Conservation (phyloP, 495 filamentous ascomycete species). For the Monascus purpureus region DNA sequence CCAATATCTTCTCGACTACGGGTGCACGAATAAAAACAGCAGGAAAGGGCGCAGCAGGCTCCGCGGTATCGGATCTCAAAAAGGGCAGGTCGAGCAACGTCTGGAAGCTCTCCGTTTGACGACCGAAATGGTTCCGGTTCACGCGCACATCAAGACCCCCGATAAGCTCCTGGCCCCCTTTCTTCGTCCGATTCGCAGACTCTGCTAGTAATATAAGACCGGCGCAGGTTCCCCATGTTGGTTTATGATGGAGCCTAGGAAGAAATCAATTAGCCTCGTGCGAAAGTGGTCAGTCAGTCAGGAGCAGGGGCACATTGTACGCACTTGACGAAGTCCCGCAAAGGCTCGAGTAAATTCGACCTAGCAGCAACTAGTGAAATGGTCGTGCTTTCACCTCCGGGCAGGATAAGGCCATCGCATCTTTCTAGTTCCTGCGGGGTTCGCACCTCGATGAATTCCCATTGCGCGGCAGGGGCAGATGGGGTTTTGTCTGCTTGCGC, state of each 20-base stretch:
- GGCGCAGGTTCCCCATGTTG: constrained; percentile 93
- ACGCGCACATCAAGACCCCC: constrained; percentile 86
- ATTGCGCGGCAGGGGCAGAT: constrained; percentile 17
- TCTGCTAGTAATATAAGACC: constrained; percentile 87
- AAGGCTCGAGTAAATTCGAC: constrained; percentile 65
- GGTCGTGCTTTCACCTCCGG: constrained; percentile 89
- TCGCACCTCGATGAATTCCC: constrained; percentile 67
- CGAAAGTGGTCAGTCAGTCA: constrained; percentile 4
- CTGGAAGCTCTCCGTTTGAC: constrained; percentile 88
- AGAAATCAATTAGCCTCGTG: constrained; percentile 6
- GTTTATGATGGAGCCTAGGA: constrained; percentile 43
- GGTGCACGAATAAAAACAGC: constrained; percentile 92
- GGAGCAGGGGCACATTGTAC: constrained; percentile 10
- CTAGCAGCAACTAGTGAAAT: constrained; percentile 80
- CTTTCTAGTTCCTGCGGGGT: constrained; percentile 51
- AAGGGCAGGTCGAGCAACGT: constrained; percentile 64
- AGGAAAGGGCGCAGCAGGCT: constrained; percentile 40
- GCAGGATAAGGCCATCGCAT: constrained; percentile 79
- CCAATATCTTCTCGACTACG: constrained; percentile 73
- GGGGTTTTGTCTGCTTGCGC: constrained; percentile 10
- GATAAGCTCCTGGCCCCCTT: constrained; percentile 84
- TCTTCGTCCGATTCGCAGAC: constrained; percentile 74
- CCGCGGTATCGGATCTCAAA: constrained; percentile 28
- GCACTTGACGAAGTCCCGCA: constrained; percentile 83
- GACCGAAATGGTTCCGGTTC: constrained; percentile 89